These are phyloP conservation scores for Amniculicola lignicola DNA, from an alignment of 495 filamentous ascomycete genomes.

Conservation along the genomic window DNA sequence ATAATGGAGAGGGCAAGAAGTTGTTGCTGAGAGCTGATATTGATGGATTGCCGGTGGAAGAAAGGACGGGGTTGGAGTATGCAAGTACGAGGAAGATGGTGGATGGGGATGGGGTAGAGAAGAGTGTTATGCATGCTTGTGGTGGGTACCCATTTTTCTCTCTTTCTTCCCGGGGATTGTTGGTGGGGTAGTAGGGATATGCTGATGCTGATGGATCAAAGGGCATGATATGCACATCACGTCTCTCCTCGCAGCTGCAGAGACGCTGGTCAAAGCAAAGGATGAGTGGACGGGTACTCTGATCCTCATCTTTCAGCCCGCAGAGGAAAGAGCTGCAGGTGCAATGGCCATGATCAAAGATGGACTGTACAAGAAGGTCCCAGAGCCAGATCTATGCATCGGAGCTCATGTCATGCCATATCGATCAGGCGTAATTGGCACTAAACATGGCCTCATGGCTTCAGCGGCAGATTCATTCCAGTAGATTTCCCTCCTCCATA, in stretches of 20 bases:
- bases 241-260: constrained; percentile 50
- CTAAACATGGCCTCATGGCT: constrained; percentile 33
- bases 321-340: constrained; percentile 56
- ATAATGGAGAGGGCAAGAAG: constrained; percentile 54
- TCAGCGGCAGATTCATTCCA: constrained; percentile 32
- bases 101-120: constrained; percentile 45
- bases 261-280: constrained; percentile 44
- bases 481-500: background rate
- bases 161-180: too few relatives aligned
- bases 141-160: too few relatives aligned
- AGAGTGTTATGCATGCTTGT: constrained; percentile 65
- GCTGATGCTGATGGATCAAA: too few relatives aligned
- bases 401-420: constrained; percentile 55
- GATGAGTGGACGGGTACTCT: constrained; percentile 56
- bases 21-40: constrained; percentile 60
- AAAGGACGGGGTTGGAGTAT: constrained; percentile 56
- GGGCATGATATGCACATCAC: constrained; percentile 65
- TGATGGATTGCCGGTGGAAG: constrained; percentile 59
- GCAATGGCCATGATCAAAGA: constrained; percentile 61
- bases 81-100: constrained; percentile 47
- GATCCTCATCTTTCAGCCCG: constrained; percentile 59
- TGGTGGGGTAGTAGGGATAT: too few relatives aligned
- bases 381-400: constrained; percentile 55
- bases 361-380: constrained; percentile 53
- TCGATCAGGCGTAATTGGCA: constrained; percentile 36